Base-by-base conservation (phyloP, 805 yeast species). In the Peterozyma toletana region DNA sequence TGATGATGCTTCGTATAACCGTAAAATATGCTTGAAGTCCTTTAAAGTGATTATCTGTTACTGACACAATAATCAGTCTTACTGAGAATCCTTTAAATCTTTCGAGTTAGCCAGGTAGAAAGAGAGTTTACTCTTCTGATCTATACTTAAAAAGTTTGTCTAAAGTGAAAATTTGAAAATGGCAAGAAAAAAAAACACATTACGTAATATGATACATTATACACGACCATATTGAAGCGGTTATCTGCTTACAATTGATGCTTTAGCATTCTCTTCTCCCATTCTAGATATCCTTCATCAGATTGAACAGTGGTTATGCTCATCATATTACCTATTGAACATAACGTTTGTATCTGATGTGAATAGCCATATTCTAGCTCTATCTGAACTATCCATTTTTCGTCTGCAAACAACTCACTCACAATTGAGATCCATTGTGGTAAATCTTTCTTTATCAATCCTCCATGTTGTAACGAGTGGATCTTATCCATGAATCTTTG, bases 341-440 rank as follows among this genome's bases (percentile, higher is more conserved):
- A 53, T 5, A 57, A 48, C 4, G 58, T 57, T 37, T 30, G 15
- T 46, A 50, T 11, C 48, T 53, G 11, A 43, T 56, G 52, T 50
- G 67, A 55, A 45, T 55, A 56, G 33, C 55, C 62, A 53, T 71
- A 68, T 50, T 66, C 63, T 11, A 66, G 56, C 49, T 77, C 78
- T 33, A 84, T 56, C 27, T 73, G 76, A 33, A 73, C 65, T 42
- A 77, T 70, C 91, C 95, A 85, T 36, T 73, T 69, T 48, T 75
- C 79, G 39, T 75, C 75, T 29, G 70, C 68, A 33, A 83, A 67
- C 44, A 82, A 58, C 37, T 71, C 75, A 37, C 71, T 71, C 0
- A 80, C 78, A 21, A 80, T 59, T 11, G 65, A 71, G 13, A 76
- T 62, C 73, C 85, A 80, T 15, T 70, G 65, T 14, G 65, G 59